Percentiles rank a stretch among this genome's conserved stretches.
Conservation (phyloP, 805 yeast genomes). For the Wickerhamomyces bisporus region DNA sequence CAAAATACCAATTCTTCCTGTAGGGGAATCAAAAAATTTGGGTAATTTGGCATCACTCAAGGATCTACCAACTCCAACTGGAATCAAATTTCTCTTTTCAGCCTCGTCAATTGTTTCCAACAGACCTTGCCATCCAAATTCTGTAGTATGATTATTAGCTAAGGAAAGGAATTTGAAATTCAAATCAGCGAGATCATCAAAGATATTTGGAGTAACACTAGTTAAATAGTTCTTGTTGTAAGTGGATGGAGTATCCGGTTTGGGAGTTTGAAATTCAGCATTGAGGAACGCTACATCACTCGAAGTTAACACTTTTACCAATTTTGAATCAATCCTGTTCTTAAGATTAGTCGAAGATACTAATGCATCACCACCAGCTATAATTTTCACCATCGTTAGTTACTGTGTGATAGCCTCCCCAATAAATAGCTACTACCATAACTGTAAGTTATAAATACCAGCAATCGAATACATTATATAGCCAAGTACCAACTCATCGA, state of each 20-base stretch:
- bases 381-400: constrained; percentile 10
- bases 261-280: constrained; percentile 27
- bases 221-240: constrained; percentile 24
- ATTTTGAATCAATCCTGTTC: constrained; percentile 22
- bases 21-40: constrained; percentile 21
- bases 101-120: constrained; percentile 23
- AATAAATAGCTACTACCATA: too few species aligned
- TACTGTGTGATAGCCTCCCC: too few species aligned
- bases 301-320: constrained; percentile 17
- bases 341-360: constrained; percentile 23
- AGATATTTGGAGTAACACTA: constrained; percentile 19
- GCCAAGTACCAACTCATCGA: too few species aligned
- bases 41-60: constrained; percentile 23
- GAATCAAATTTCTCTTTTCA: constrained; percentile 19
- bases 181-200: constrained; percentile 23
- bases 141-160: constrained; percentile 26
- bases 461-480: too few species aligned
- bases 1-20: constrained; percentile 25
- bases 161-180: constrained; percentile 21
- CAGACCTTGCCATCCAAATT: constrained; percentile 24
- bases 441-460: too few species aligned
- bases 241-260: constrained; percentile 22
- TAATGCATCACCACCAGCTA: constrained; percentile 27
- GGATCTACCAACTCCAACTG: constrained; percentile 25
- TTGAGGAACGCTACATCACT: constrained; percentile 24